Evolutionary conservation across 2,329 filamentous ascomycete genomes (phyloP).

Genomic region (Neophaeococcomyces aloes): DNA sequence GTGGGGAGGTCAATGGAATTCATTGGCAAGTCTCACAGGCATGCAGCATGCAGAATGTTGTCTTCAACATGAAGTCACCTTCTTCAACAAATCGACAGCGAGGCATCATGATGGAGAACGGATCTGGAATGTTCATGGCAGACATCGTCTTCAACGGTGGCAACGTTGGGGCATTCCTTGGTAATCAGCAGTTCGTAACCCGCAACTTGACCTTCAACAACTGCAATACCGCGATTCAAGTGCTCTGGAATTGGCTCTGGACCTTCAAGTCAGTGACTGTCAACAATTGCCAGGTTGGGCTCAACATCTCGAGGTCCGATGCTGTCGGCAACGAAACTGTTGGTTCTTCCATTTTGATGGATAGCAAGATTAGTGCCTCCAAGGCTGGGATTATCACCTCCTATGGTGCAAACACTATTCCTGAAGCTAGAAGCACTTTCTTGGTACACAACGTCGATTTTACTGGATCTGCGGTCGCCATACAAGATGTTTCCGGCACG

Average conservation of each 20-base stretch:
- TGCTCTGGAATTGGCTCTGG: constrained; percentile 92
- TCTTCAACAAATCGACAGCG: constrained; percentile 57
- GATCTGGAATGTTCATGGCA: constrained; percentile 69
- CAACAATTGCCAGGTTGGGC: constrained; percentile 61
- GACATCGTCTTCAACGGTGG: constrained; percentile 79
- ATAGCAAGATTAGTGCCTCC: constrained; percentile 69
- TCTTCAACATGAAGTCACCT: constrained; percentile 66
- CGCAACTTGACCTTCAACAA: constrained; percentile 73
- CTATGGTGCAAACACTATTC: constrained; percentile 49
- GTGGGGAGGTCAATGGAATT: constrained; percentile 54
- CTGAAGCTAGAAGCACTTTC: constrained; percentile 66
- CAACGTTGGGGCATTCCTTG: constrained; percentile 64
- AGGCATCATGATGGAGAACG: constrained; percentile 77
- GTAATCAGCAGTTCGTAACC: constrained; percentile 79
- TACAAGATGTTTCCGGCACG: constrained; percentile 37
- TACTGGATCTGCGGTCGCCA: constrained; percentile 54
- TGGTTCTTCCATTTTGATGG: constrained; percentile 72
- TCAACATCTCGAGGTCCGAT: constrained; percentile 58
- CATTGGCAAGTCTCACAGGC: constrained; percentile 83
- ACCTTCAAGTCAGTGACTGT: constrained; percentile 66
- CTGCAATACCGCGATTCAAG: constrained; percentile 72
- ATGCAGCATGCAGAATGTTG: constrained; percentile 68
- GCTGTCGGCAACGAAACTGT: constrained; percentile 59
- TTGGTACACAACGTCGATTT: constrained; percentile 89
- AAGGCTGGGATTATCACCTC: constrained; percentile 66